Conservation (phyloP, 2,329 filamentous ascomycete species). For the Sporothrix protearum region DNA sequence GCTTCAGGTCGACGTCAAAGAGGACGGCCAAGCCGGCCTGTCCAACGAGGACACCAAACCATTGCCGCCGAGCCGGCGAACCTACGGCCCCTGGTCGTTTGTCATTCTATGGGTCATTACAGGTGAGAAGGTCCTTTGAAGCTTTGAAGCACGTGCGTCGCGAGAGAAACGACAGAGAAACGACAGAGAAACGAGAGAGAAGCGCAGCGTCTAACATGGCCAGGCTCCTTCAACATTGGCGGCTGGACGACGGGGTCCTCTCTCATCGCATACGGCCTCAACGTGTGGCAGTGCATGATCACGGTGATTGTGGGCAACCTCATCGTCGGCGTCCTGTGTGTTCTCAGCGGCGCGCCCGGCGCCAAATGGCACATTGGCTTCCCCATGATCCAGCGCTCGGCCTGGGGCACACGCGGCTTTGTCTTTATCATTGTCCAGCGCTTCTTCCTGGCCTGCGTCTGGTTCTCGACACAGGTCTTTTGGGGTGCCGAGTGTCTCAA, state of each 20-base stretch:
- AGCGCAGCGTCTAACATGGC: background rate
- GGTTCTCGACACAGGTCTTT: slow-evolving; percentile 46
- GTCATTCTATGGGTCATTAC: slow-evolving; percentile 37
- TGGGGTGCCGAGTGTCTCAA: slow-evolving; percentile 39
- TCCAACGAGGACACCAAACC: slow-evolving; percentile 35
- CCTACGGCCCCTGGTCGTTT: slow-evolving; percentile 36
- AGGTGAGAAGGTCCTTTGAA: slow-evolving; percentile 19
- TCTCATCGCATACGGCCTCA: slow-evolving; percentile 14
- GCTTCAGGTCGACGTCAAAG: slow-evolving; percentile 29
- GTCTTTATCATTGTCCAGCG: slow-evolving; percentile 43
- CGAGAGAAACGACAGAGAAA: too few relatives aligned
- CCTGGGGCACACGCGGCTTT: slow-evolving; percentile 43
- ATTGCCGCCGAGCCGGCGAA: slow-evolving; percentile 33
- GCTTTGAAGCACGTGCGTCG: background rate
- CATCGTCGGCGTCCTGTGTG: slow-evolving; percentile 39
- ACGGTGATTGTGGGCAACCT: slow-evolving; percentile 45
- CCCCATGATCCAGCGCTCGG: slow-evolving; percentile 39
- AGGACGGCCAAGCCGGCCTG: slow-evolving; percentile 24
- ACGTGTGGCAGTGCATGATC: slow-evolving; percentile 41
- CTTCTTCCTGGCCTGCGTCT: slow-evolving; percentile 48
- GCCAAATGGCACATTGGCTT: slow-evolving; percentile 45
- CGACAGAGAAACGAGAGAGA: too few relatives aligned
- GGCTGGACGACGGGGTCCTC: slow-evolving; percentile 36
- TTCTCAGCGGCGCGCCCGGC: slow-evolving; percentile 39
- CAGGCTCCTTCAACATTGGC: slow-evolving; percentile 35